Percentiles rank a stretch among this genome's conserved stretches.
Conservation (phyloP, 345 rosid species). For the Trapa bicornis region DNA sequence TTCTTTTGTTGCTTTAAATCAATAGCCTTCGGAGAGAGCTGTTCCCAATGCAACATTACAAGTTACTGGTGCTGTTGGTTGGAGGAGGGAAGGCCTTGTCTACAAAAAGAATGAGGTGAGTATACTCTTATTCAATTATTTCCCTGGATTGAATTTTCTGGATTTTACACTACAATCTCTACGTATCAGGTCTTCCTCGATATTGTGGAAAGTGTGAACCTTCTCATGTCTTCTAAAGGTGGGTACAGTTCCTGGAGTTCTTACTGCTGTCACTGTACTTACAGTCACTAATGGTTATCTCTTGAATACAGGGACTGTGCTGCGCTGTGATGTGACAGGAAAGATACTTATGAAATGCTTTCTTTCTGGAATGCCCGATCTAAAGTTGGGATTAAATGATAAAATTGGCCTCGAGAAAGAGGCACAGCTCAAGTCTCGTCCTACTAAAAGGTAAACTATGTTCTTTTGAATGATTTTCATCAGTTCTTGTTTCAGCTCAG, state of each 20-base stretch:
- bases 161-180: constrained; percentile 9
- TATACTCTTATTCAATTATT: background rate
- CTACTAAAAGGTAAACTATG: constrained; percentile 67
- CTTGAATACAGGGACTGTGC: constrained; percentile 56
- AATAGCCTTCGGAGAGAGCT: constrained; percentile 74
- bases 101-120: constrained; percentile 95
- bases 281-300: constrained; percentile 11
- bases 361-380: constrained; percentile 99
- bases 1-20: constrained; percentile 5
- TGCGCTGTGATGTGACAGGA: constrained; percentile 96
- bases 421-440: constrained; percentile 89
- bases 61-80: constrained; percentile 99
- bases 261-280: constrained; percentile 1
- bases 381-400: constrained; percentile 96
- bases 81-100: constrained; percentile 96
- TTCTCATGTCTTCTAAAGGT: constrained; percentile 99
- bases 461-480: background rate
- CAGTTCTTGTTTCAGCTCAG: background rate
- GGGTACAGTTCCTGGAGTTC: constrained; percentile 7
- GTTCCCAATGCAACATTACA: constrained; percentile 98
- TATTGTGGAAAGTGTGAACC: constrained; percentile 97
- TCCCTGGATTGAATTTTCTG: background rate
- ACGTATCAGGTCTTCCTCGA: constrained; percentile 77
- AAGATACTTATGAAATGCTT: constrained; percentile 98
- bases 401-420: constrained; percentile 99